phyloP scores from a whole-genome alignment of 1,284 basidiomycete genomes.

The Papiliotrema nemorosa region DNA sequence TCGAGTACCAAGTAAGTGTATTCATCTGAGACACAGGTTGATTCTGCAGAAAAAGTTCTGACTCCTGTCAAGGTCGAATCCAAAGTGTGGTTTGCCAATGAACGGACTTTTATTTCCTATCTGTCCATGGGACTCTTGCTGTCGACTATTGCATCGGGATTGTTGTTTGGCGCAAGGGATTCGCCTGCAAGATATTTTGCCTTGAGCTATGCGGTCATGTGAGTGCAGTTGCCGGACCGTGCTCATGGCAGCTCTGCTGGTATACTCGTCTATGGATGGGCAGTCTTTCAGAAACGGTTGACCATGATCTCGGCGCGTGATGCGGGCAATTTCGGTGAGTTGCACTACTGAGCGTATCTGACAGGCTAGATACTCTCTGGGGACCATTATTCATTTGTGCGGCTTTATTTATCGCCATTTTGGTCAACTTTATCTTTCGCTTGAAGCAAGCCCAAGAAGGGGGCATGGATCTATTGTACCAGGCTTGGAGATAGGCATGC shows the following conservation, averaged over 20 bases:
- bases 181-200: constrained; percentile 72
- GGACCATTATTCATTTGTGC: constrained; percentile 77
- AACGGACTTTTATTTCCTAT: constrained; percentile 93
- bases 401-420: constrained; percentile 75
- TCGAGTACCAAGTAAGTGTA: constrained; percentile 38
- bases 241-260: constrained; percentile 39
- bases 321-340: constrained; percentile 83
- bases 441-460: constrained; percentile 31
- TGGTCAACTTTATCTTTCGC: constrained; percentile 81
- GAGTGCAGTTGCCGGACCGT: constrained; percentile 15
- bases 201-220: constrained; percentile 75
- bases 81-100: constrained; percentile 99
- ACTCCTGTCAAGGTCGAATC: constrained; percentile 90
- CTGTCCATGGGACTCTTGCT: constrained; percentile 80
- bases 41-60: constrained; percentile 61
- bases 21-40: background rate
- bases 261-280: constrained; percentile 70
- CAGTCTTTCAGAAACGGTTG: constrained; percentile 81
- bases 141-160: constrained; percentile 77
- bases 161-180: constrained; percentile 59
- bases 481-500: constrained; percentile 26
- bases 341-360: background rate
- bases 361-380: constrained; percentile 62
- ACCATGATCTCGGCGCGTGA: constrained; percentile 86
- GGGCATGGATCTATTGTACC: constrained; percentile 33